A percentile compares a stretch with the other conserved stretches of the same genome.
These are phyloP conservation scores for Sungouiozyma intestinalis DNA, from an alignment of 805 yeast genomes.

Conservation along the genomic window DNA sequence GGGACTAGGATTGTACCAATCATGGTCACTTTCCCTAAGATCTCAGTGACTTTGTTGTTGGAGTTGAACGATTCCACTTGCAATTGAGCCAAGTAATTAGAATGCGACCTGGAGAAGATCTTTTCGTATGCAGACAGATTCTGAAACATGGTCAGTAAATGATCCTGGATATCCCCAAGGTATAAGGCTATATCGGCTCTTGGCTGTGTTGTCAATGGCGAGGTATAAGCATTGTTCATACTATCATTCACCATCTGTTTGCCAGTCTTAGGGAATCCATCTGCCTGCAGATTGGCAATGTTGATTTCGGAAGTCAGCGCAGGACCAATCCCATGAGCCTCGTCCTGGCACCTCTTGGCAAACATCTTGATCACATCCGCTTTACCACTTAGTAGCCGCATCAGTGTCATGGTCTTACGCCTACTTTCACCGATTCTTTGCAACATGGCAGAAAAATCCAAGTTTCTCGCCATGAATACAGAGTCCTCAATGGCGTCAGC, in stretches of 20 bases:
- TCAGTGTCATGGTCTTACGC: constrained; percentile 82
- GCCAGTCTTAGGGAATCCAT: neutral
- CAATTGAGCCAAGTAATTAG: constrained; percentile 85
- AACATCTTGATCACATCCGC: constrained; percentile 96
- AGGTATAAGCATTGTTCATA: neutral
- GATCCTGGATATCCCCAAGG: constrained; percentile 94
- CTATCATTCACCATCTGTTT: constrained; percentile 1
- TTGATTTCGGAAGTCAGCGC: constrained; percentile 32
- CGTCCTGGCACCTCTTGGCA: constrained; percentile 87
- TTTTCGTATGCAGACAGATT: constrained; percentile 83
- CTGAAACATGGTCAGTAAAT: constrained; percentile 91
- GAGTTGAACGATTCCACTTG: constrained; percentile 88
- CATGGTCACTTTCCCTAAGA: constrained; percentile 80
- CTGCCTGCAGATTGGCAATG: constrained; percentile 28
- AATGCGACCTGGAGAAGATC: constrained; percentile 83
- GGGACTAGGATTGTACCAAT: constrained; percentile 88
- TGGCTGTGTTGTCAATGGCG: constrained; percentile 32
- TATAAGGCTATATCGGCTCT: constrained; percentile 86
- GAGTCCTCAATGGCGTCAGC: constrained; percentile 74
- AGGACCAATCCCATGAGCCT: constrained; percentile 33
- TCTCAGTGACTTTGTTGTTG: constrained; percentile 73
- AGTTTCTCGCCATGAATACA: constrained; percentile 68
- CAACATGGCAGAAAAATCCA: constrained; percentile 68
- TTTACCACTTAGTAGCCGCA: constrained; percentile 83
- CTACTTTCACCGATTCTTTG: constrained; percentile 81